Percentiles rank a stretch among this genome's conserved stretches.
Evolutionary conservation across 2,329 filamentous ascomycete genomes (phyloP).

Genomic region (Penicillium sp.): DNA sequence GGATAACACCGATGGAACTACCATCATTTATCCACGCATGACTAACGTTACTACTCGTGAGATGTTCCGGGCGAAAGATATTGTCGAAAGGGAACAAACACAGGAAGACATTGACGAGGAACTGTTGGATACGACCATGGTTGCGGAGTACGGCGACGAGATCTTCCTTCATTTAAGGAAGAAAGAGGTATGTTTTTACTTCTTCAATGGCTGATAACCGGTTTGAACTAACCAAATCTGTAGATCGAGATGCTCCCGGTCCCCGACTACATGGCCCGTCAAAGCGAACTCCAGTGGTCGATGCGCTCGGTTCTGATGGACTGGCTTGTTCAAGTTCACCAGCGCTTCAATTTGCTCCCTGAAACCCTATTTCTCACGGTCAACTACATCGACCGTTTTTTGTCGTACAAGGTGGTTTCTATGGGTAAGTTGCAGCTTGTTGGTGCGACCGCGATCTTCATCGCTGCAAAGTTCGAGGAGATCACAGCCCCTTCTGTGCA

Average conservation of each 20-base stretch:
- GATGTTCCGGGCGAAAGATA: conserved; percentile 63
- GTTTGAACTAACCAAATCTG: conserved; percentile 10
- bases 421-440: conserved; percentile 93
- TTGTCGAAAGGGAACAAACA: conserved; percentile 65
- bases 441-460: conserved; percentile 90
- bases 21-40: conserved; percentile 66
- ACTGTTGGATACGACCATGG: conserved; percentile 92
- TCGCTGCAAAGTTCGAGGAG: conserved; percentile 97
- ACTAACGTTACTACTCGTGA: conserved; percentile 63
- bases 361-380: conserved; percentile 93
- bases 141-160: conserved; percentile 92
- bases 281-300: conserved; percentile 97
- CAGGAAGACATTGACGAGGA: conserved; percentile 83
- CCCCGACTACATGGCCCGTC: conserved; percentile 92
- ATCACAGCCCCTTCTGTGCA: conserved; percentile 94
- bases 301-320: conserved; percentile 98
- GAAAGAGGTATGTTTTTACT: conserved; percentile 67
- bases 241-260: conserved; percentile 80
- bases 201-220: background rate
- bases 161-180: conserved; percentile 91
- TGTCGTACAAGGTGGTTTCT: conserved; percentile 91
- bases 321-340: conserved; percentile 95
- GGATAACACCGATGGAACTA: conserved; percentile 67
- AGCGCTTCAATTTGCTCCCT: conserved; percentile 83
- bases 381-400: conserved; percentile 96